These are phyloP conservation scores for Crotalaria pallida DNA, from an alignment of 306 rosid species.

Conservation along the genomic window DNA sequence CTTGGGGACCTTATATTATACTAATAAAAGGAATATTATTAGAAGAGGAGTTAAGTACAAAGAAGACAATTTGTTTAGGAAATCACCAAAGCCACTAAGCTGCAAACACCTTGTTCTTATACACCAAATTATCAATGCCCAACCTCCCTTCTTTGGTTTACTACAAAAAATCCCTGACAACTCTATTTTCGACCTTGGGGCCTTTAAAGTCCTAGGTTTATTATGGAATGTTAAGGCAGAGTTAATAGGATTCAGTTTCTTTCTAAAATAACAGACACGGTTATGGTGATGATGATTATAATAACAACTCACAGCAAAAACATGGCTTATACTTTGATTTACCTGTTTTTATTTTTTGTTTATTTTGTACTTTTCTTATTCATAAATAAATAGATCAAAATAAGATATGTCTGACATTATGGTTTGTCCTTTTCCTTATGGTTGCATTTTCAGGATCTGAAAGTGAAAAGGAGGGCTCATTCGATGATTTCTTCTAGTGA, in stretches of 20 bases:
- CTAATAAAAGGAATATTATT: too few species aligned
- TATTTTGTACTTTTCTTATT: conserved; percentile 9
- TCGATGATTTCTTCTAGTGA: conserved; percentile 82
- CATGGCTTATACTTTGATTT: conserved; percentile 3
- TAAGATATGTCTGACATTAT: neutral
- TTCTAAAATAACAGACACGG: neutral
- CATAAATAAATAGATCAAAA: neutral
- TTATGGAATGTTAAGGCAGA: neutral
- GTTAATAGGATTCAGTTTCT: conserved; percentile 1
- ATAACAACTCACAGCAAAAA: neutral
- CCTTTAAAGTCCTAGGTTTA: neutral
- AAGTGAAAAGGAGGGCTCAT: conserved; percentile 65
- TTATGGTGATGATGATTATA: neutral
- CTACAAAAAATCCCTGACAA: too few species aligned
- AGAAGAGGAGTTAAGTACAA: neutral
- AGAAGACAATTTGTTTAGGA: too few species aligned
- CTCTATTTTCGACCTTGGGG: neutral
- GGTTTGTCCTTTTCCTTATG: conserved; percentile 15
- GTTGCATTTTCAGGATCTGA: conserved; percentile 67
- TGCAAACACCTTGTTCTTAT: neutral
- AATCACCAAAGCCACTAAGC: too few species aligned
- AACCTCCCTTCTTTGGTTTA: neutral
- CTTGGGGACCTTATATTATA: neutral
- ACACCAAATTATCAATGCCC: too few species aligned
- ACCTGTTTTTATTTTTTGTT: neutral